Base-by-base conservation (phyloP, 495 filamentous ascomycete species). In the Darksidea phi region DNA sequence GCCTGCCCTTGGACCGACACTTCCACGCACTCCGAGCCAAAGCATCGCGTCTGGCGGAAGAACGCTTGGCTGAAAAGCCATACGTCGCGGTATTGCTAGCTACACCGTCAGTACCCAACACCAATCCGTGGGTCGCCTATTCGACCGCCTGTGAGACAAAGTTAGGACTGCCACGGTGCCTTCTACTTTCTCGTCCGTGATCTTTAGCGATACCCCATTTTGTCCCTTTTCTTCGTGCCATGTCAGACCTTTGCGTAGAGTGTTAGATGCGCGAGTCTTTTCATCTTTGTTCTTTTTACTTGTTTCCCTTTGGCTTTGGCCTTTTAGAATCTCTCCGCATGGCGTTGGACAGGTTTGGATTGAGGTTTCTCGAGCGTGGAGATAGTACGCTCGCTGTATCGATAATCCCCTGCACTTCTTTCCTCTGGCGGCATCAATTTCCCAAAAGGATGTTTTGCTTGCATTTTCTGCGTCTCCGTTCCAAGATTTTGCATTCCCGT, bases 1-100 rank as follows among this genome's bases (percentile, higher is more conserved):
- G 45, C 61, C 48, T 42, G 32, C 53, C 18, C 56, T 70, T 34
- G 48, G 57, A 37, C 63, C 69, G 10, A 59, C 59, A 32, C 24
- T 65, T 6, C 61, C 70, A 21, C 74, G 78, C 45, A 72, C 74
- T 6, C 73, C 68, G 23, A 77, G 74, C 51, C 81, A 82, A 58
- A 74, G 77, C 18, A 80, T 85, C 56, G 61, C 83, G 45, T 82
- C 77, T 55, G 77, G 79, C 55, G 78, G 77, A 41, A 74, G 79
- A 62, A 78, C 77, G 18, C 54, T 83, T 49, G 77, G 76, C 57
- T 83, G 64, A 77, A 13, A 18, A 32, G 28, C 28, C 28, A 10
- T 32, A 4, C 10, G 28, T 32, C 28, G 28, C 28, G 10, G 28
- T 10, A 32, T 10, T 10, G 28, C 28, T 10, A n/a, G 28, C 28